A percentile compares a stretch with the other conserved stretches of the same genome.
These are phyloP conservation scores for Schizosaccharomyces cryophilus DNA, from an alignment of 805 yeast genomes.

Conservation along the genomic window DNA sequence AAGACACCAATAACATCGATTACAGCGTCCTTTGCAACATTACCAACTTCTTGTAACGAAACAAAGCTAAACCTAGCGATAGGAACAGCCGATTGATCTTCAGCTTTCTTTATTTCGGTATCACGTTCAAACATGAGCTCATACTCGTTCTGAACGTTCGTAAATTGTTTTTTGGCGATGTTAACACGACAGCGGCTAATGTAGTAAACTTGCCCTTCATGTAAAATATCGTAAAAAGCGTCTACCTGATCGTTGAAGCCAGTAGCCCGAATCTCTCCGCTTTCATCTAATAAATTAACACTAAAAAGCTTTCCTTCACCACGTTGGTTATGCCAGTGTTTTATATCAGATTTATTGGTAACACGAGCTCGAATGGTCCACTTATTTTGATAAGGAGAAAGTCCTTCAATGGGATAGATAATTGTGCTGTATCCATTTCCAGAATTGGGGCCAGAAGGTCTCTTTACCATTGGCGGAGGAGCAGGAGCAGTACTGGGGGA, in stretches of 20 bases:
- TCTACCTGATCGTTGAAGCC: conserved; percentile 79
- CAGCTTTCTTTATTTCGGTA: conserved; percentile 48
- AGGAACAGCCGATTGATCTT: conserved; percentile 40
- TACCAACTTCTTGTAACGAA: conserved; percentile 38
- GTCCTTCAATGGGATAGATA: conserved; percentile 53
- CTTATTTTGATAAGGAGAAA: conserved; percentile 70
- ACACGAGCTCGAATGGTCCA: conserved; percentile 93
- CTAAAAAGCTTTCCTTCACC: conserved; percentile 82
- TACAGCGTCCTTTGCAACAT: conserved; percentile 41
- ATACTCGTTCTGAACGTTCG: conserved; percentile 64
- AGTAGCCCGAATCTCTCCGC: conserved; percentile 89
- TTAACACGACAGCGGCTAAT: conserved; percentile 59
- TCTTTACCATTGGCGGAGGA: conserved; percentile 1
- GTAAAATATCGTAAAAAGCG: conserved; percentile 43
- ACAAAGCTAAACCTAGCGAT: conserved; percentile 53
- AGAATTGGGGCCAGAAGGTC: neutral
- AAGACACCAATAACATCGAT: conserved; percentile 77
- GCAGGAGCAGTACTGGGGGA: neutral
- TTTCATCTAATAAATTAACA: conserved; percentile 71
- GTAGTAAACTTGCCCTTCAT: conserved; percentile 76
- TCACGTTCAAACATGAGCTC: conserved; percentile 67
- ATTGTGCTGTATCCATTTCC: conserved; percentile 10
- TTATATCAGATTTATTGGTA: conserved; percentile 62
- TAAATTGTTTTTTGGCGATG: conserved; percentile 65
- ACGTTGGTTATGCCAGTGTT: conserved; percentile 63